These are phyloP conservation scores for Begonia masoniana DNA, from an alignment of 306 rosid species.

Conservation along the genomic window DNA sequence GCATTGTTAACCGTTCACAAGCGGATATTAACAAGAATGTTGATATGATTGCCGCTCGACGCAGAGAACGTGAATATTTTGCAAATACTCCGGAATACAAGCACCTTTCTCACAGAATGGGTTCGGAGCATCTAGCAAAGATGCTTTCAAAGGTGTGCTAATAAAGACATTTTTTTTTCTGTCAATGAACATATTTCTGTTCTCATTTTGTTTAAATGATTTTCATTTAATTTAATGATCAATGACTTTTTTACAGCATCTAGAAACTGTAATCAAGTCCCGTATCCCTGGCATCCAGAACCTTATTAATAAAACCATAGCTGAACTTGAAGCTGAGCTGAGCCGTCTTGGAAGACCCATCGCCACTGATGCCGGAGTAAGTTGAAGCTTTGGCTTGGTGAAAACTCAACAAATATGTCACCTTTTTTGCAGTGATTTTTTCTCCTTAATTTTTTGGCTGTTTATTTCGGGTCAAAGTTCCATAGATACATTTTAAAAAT, in stretches of 20 bases:
- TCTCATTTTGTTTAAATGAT: neutral
- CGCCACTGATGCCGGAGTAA: slow-evolving; percentile 86
- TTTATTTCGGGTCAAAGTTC: no score
- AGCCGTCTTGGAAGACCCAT: slow-evolving; percentile 84
- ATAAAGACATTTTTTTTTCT: neutral
- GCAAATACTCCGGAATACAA: slow-evolving; percentile 68
- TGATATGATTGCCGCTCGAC: slow-evolving; percentile 97
- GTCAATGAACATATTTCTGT: neutral
- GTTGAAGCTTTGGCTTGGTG: slow-evolving; percentile 8
- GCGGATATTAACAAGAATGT: slow-evolving; percentile 84
- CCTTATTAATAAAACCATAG: slow-evolving; percentile 70
- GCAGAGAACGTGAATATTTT: slow-evolving; percentile 80
- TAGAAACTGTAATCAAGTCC: slow-evolving; percentile 94
- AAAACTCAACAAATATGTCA: neutral
- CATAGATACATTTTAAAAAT: no score
- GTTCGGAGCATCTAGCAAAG: slow-evolving; percentile 92
- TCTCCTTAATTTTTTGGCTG: neutral
- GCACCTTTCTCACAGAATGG: slow-evolving; percentile 88
- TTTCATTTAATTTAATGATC: slow-evolving; percentile 4
- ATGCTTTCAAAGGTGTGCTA: slow-evolving; percentile 71
- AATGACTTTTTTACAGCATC: slow-evolving; percentile 48
- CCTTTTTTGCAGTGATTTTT: no score
- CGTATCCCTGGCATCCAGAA: slow-evolving; percentile 88
- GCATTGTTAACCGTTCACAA: slow-evolving; percentile 91
- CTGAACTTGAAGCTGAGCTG: slow-evolving; percentile 85